Conservation (phyloP, 2,329 filamentous ascomycete genomes). For the Trichoderma hamatum region DNA sequence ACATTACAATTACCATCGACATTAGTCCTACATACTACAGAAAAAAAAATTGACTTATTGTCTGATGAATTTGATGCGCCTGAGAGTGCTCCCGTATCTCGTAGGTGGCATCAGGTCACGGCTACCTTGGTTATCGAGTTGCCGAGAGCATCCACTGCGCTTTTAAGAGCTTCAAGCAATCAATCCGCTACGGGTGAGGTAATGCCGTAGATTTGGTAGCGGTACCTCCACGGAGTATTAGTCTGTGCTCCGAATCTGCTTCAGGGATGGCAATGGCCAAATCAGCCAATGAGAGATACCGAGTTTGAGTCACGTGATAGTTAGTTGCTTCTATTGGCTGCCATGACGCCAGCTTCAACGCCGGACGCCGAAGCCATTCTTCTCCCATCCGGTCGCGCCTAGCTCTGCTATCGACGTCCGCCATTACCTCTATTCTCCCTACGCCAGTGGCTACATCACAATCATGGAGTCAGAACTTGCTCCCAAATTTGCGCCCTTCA, state of each 20-base stretch:
- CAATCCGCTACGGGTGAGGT: background rate
- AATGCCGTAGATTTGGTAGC: background rate
- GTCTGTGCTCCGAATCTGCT: slow-evolving; percentile 23
- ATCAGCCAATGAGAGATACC: slow-evolving; percentile 6
- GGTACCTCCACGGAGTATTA: slow-evolving; percentile 3
- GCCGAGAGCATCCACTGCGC: background rate
- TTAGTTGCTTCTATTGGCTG: slow-evolving; percentile 18
- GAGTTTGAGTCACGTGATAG: background rate
- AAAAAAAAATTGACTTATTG: background rate
- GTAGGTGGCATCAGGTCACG: background rate
- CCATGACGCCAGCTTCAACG: slow-evolving; percentile 25
- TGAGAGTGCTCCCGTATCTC: background rate
- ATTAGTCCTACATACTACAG: background rate
- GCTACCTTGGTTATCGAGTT: background rate
- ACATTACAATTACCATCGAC: background rate
- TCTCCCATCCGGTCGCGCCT: slow-evolving; percentile 20
- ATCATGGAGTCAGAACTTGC: slow-evolving; percentile 64
- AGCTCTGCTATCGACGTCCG: slow-evolving; percentile 1
- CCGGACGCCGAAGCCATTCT: slow-evolving; percentile 21
- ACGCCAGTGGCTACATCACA: slow-evolving; percentile 33
- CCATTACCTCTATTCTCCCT: background rate
- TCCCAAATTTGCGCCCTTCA: slow-evolving; percentile 84
- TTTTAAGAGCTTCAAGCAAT: background rate
- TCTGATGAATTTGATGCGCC: background rate
- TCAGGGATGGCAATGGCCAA: background rate